phyloP scores from a whole-genome alignment of 2,329 filamentous ascomycete genomes.

The Graphilbum ipis-grandicollis region DNA sequence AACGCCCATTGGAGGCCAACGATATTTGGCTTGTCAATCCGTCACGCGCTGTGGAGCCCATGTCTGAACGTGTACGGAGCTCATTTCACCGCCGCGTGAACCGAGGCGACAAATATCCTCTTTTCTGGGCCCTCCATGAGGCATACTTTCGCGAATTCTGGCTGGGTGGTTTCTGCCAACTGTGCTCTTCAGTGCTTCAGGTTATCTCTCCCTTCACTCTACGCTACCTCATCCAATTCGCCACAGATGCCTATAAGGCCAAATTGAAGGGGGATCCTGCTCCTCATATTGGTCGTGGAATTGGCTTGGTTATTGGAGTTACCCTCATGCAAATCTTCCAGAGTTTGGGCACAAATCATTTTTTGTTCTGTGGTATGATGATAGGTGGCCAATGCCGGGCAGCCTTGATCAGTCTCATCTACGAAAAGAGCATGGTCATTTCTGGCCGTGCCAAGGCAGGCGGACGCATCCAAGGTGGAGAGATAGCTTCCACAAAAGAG shows the following conservation, averaged over 20 bases:
- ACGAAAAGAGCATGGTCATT: slow-evolving; percentile 81
- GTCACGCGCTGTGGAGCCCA: slow-evolving; percentile 49
- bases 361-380: slow-evolving; percentile 85
- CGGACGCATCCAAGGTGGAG: too few relatives aligned
- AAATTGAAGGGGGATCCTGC: slow-evolving; percentile 27
- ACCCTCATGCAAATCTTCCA: slow-evolving; percentile 73
- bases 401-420: slow-evolving; percentile 71
- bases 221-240: slow-evolving; percentile 74
- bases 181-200: slow-evolving; percentile 57
- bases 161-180: slow-evolving; percentile 61
- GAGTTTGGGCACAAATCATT: slow-evolving; percentile 71
- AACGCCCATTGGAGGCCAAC: slow-evolving; percentile 61
- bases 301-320: slow-evolving; percentile 73
- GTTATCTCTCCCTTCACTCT: slow-evolving; percentile 74
- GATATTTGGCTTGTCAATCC: slow-evolving; percentile 89
- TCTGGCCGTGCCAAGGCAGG: slow-evolving; percentile 80
- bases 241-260: slow-evolving; percentile 60
- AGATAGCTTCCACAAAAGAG: too few relatives aligned
- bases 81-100: slow-evolving; percentile 54
- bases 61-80: slow-evolving; percentile 47
- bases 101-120: slow-evolving; percentile 52
- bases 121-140: slow-evolving; percentile 71
- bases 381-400: slow-evolving; percentile 71
- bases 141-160: slow-evolving; percentile 75
- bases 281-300: slow-evolving; percentile 55